Base-by-base conservation (phyloP, 768 basidiomycete genomes). In the Boletus vermiculosoides region DNA sequence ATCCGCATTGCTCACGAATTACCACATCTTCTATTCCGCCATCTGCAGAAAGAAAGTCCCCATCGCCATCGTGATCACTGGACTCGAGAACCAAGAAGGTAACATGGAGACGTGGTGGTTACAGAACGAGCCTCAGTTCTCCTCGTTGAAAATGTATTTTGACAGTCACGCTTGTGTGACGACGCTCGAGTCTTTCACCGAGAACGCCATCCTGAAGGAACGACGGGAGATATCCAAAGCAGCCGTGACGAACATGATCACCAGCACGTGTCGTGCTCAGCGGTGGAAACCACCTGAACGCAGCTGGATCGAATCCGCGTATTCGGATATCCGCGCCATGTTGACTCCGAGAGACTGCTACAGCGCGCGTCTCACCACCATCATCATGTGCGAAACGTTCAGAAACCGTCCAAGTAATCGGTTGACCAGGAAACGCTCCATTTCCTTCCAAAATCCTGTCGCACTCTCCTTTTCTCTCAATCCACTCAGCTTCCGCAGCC, bases 21-120 rank as follows among this genome's bases (percentile, higher is more conserved):
- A 77, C 67, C 64, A 66, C 33, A 57, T 77, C 31, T 76, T 78
- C 57, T 65, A 70, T 23, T 70, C 78, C 8, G 71, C 75, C 11
- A 73, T 80, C 33, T 80, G 78, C 57, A 68, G 66, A 48, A 59
- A 61, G 45, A 61, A 68, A 20, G 78, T 80, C 5, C 78, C 78
- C 3, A 72, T 75, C 30, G 66, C 71, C 5, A 56, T 79, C 41
- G 75, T 71, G 4, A 59, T 79, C n/a, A 79, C 76, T 1, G 74
- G 77, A 28, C 68, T 79, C n/a, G 78, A 77, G 53, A 62, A 70
- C 55, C 71, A 75, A 50, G 68, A 73, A 34, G 59, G 45, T 15
- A 56, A 40, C 30, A 74, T 75, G 73, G 73, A 74, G 23, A 55
- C 22, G 15, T 74, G 74, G 73, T 74, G 73, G 74, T 25, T 8